Evolutionary conservation across 2,329 filamentous ascomycete genomes (phyloP).

Genomic region (Neofusicoccum laricinum): DNA sequence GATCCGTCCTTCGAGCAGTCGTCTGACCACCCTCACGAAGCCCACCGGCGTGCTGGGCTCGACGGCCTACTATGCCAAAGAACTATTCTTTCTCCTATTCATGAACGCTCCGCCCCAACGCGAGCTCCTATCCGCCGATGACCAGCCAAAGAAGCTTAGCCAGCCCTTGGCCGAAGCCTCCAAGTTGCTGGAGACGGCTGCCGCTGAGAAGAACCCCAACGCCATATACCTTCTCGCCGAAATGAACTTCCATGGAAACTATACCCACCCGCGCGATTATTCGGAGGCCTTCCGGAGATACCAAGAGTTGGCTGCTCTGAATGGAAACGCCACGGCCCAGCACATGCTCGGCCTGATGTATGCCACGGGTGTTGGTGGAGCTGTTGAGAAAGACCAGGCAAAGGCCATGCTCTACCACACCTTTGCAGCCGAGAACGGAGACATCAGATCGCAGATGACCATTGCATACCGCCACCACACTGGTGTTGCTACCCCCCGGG

Average conservation of each 20-base stretch:
- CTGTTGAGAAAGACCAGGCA: conserved; percentile 81
- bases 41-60: conserved; percentile 58
- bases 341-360: conserved; percentile 97
- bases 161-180: conserved; percentile 57
- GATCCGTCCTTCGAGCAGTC: conserved; percentile 39
- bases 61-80: conserved; percentile 59
- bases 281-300: conserved; percentile 78
- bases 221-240: conserved; percentile 87
- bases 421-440: conserved; percentile 80
- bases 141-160: conserved; percentile 44
- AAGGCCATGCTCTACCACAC: conserved; percentile 92
- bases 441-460: conserved; percentile 89
- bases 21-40: conserved; percentile 44
- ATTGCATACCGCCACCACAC: conserved; percentile 80
- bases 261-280: conserved; percentile 80
- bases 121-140: conserved; percentile 38
- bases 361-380: conserved; percentile 82
- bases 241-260: conserved; percentile 97
- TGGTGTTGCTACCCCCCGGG: conserved; percentile 80
- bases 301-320: conserved; percentile 67
- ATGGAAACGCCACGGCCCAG: conserved; percentile 88
- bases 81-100: conserved; percentile 62
- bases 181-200: conserved; percentile 57
- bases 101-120: conserved; percentile 58
- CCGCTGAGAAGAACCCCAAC: conserved; percentile 63